These are phyloP conservation scores for Hemerocallis citrina DNA, from an alignment of 106 monocot species.

Conservation along the genomic window DNA sequence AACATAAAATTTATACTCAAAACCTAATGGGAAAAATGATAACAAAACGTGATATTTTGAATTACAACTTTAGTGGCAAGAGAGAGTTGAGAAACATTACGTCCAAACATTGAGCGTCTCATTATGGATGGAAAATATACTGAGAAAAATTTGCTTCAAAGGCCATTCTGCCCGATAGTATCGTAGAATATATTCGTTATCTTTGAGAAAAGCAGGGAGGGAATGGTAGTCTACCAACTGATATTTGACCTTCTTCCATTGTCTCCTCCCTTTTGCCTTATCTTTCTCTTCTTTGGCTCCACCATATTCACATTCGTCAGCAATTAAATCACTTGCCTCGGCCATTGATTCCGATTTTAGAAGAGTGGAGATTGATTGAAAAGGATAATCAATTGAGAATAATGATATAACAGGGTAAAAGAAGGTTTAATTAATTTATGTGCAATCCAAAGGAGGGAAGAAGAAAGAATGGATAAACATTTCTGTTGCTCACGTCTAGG, in stretches of 20 bases:
- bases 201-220: conserved; percentile 34
- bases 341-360: background rate
- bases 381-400: too few species aligned
- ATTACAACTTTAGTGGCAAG: background rate
- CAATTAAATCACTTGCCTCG: background rate
- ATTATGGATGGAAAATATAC: conserved; percentile 51
- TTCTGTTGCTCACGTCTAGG: too few species aligned
- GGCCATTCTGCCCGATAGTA: conserved; percentile 51
- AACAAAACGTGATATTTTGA: background rate
- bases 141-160: conserved; percentile 31
- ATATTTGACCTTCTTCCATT: conserved; percentile 9
- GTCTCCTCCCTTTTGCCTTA: conserved; percentile 1
- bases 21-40: background rate
- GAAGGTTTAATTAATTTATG: too few species aligned
- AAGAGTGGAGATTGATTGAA: background rate
- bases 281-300: conserved; percentile 1
- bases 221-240: conserved; percentile 43
- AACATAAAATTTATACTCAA: background rate
- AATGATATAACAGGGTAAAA: too few species aligned
- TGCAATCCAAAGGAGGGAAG: too few species aligned
- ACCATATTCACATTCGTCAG: background rate
- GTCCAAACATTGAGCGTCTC: conserved; percentile 60
- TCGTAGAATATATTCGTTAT: conserved; percentile 40
- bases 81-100: conserved; percentile 13
- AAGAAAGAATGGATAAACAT: too few species aligned